These are phyloP conservation scores for Microthlaspi erraticum DNA, from an alignment of 345 rosid genomes.

Conservation along the genomic window DNA sequence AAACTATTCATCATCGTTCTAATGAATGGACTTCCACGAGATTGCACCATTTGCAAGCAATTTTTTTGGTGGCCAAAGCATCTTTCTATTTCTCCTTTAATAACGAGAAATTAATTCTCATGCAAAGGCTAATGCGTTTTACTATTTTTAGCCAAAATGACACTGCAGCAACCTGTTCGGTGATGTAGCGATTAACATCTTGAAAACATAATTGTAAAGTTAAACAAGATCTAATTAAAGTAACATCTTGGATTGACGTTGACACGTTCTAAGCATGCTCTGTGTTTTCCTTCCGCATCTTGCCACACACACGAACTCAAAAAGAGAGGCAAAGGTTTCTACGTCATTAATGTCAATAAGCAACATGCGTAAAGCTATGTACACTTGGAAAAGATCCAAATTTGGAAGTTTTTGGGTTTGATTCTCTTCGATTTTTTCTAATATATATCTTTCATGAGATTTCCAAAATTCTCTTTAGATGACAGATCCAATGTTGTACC, in stretches of 20 bases:
- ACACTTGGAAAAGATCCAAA: conserved; percentile 28
- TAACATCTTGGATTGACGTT: conserved; percentile 19
- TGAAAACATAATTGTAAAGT: background rate
- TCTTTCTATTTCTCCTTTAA: background rate
- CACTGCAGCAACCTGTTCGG: background rate
- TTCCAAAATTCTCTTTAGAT: background rate
- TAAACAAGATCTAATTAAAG: background rate
- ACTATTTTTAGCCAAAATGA: conserved; percentile 9
- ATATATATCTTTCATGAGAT: conserved; percentile 17
- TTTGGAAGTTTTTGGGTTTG: conserved; percentile 18
- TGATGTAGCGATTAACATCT: background rate
- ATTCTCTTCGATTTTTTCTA: conserved; percentile 17
- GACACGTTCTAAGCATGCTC: conserved; percentile 45
- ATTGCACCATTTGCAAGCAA: conserved; percentile 12
- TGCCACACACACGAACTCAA: conserved; percentile 16
- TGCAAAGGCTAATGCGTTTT: conserved; percentile 17
- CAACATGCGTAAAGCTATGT: conserved; percentile 19
- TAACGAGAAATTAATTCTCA: background rate
- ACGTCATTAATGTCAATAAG: background rate
- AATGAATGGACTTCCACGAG: conserved; percentile 17
- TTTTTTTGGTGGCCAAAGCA: background rate
- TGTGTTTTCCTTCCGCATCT: conserved; percentile 3
- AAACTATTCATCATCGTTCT: background rate
- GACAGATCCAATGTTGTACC: background rate
- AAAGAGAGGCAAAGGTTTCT: conserved; percentile 13